phyloP scores from a whole-genome alignment of 768 basidiomycete species.

The Tricholoma sp. region DNA sequence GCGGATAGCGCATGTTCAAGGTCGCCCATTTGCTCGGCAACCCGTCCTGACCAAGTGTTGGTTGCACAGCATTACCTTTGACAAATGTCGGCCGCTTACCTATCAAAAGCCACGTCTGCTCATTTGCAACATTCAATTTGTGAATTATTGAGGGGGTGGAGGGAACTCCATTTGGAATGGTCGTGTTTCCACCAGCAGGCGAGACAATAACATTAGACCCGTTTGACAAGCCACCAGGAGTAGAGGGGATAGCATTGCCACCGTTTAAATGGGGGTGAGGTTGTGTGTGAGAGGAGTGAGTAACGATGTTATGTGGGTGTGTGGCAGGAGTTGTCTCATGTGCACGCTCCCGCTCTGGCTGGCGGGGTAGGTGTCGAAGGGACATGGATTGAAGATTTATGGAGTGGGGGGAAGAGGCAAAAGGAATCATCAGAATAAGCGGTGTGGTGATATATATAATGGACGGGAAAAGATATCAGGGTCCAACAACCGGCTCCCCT shows the following conservation, averaged over 20 bases:
- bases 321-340: constrained; percentile 47
- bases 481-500: constrained; percentile 40
- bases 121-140: constrained; percentile 82
- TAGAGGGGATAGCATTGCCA: constrained; percentile 35
- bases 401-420: constrained; percentile 35
- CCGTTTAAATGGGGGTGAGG: constrained; percentile 49
- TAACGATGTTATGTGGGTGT: constrained; percentile 10
- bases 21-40: constrained; percentile 94
- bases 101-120: constrained; percentile 93
- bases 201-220: constrained; percentile 42
- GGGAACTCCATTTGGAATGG: constrained; percentile 27
- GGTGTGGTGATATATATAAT: constrained; percentile 56
- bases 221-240: constrained; percentile 40
- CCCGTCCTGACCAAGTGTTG: constrained; percentile 56
- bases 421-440: constrained; percentile 39
- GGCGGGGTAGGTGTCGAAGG: constrained; percentile 56
- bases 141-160: constrained; percentile 48
- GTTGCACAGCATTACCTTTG: constrained; percentile 10
- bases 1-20: constrained; percentile 87
- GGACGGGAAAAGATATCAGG: constrained; percentile 37
- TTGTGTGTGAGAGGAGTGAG: too few species aligned
- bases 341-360: constrained; percentile 57
- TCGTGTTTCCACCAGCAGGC: constrained; percentile 37
- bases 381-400: constrained; percentile 42
- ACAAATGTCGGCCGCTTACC: constrained; percentile 38